Base-by-base conservation (phyloP, 73 alveolate genomes). In the Paramecium pentaurelia region DNA sequence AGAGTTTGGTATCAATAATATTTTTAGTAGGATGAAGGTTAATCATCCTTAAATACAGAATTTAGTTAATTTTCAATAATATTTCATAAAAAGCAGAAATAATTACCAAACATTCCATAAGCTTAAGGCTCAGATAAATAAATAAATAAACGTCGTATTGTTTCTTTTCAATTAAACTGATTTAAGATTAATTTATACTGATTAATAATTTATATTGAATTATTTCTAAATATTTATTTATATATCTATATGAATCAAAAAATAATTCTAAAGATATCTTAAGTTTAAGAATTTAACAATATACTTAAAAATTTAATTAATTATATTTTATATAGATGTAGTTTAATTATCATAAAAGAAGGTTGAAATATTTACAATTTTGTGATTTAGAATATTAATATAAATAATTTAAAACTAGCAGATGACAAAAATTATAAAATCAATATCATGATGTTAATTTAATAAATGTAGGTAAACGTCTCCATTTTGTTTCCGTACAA, bases 391-490 rank as follows among this genome's bases (percentile, higher is more conserved):
- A 7, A 54, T 54, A 54, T 47, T 47, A 1, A 10, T 47, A 47
- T 47, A 54, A 54, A 54, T 54, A 54, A 54, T 54, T 64, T 64
- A 64, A 64, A 32, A 64, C 42, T 64, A 64, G 47, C 84, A 32
- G 30, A 64, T 64, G 51, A 27, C 84, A 64, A 64, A 64, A 64
- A 64, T 32, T 25, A 64, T 64, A 64, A 8, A 32, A 64, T 28
- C 84, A 64, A 64, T 64, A 14, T 64, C 84, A 64, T 64, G 60
- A 34, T 73, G 87, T 37, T 40, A 73, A 73, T 34, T 73, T 73
- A 36, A 73, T n/a, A 44, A 73, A 59, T 34, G 87, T 36, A 9
- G 87, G 87, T 38, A 73, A 40, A 36, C 87, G 87, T 73, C 87
- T 73, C 87, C 87, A 73, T 40, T 73, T 73, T 11, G 60, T 38